Conservation (phyloP, 805 yeast species). For the Hanseniaspora hatyaiensis region DNA sequence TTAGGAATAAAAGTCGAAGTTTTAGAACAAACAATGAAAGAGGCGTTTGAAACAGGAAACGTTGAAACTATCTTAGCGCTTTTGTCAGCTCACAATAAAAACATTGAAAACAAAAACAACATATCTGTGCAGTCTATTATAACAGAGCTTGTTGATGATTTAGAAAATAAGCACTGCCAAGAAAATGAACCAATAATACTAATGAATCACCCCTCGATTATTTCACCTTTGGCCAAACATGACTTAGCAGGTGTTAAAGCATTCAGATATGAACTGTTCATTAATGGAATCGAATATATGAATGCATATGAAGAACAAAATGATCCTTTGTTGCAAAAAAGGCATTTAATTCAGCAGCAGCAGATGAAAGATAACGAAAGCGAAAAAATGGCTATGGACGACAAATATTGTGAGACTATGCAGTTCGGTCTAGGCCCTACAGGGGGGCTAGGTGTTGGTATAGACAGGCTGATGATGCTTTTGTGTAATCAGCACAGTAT, state of each 20-base stretch:
- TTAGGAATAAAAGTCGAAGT: slow-evolving; percentile 18
- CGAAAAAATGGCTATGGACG: slow-evolving; percentile 63
- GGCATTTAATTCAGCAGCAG: slow-evolving; percentile 54
- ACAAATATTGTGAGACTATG: slow-evolving; percentile 59
- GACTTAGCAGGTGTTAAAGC: slow-evolving; percentile 34
- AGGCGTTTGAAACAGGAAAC: too few relatives aligned
- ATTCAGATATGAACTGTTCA: slow-evolving; percentile 68
- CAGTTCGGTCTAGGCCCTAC: slow-evolving; percentile 95
- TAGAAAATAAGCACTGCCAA: slow-evolving; percentile 51
- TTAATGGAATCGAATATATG: slow-evolving; percentile 66
- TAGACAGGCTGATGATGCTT: slow-evolving; percentile 78
- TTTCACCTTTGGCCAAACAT: slow-evolving; percentile 59
- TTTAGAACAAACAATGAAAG: not conserved
- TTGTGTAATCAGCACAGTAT: slow-evolving; percentile 54
- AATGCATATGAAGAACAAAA: slow-evolving; percentile 97
- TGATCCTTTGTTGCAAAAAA: slow-evolving; percentile 58
- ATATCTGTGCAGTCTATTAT: slow-evolving; percentile 51
- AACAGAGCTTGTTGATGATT: slow-evolving; percentile 30
- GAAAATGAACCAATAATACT: slow-evolving; percentile 52
- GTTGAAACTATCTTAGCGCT: not conserved
- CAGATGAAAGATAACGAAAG: slow-evolving; percentile 39
- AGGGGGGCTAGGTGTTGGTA: slow-evolving; percentile 95
- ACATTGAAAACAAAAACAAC: slow-evolving; percentile 16
- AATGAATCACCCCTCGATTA: slow-evolving; percentile 66
- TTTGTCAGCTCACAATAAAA: not conserved